These are phyloP conservation scores for Solanum okadae DNA, from an alignment of 257 asterid genomes.

Conservation along the genomic window DNA sequence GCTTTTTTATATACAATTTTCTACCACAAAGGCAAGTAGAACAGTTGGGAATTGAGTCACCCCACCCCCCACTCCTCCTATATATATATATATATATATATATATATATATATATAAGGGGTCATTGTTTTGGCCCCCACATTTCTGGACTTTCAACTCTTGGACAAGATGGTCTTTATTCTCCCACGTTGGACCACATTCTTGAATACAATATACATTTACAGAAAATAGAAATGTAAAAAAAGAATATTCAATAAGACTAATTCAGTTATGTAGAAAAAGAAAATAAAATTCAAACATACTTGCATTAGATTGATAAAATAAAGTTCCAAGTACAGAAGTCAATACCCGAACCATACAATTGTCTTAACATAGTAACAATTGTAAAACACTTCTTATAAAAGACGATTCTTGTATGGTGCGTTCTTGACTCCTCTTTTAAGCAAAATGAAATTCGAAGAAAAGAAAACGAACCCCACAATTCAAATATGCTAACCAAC, in stretches of 20 bases:
- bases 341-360: slow-evolving; percentile 99
- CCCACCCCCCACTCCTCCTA: not conserved
- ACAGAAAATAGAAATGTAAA: not conserved
- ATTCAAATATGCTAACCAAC: not conserved
- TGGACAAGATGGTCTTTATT: slow-evolving; percentile 27
- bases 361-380: slow-evolving; percentile 10
- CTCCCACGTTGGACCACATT: slow-evolving; percentile 44
- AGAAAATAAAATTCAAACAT: not conserved
- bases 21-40: not conserved
- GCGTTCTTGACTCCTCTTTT: slow-evolving; percentile 59
- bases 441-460: not conserved
- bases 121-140: slow-evolving; percentile 43
- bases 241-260: not conserved
- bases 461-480: not conserved
- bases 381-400: slow-evolving; percentile 10
- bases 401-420: slow-evolving; percentile 24
- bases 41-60: not conserved
- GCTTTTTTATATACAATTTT: not conserved
- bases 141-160: slow-evolving; percentile 37
- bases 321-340: slow-evolving; percentile 28
- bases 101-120: slow-evolving; percentile 6
- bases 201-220: not conserved
- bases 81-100: not conserved
- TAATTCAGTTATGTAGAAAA: not conserved
- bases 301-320: not conserved